phyloP scores from a whole-genome alignment of 176 grass and related monocot genomes.

The Bonia amplexicaulis region DNA sequence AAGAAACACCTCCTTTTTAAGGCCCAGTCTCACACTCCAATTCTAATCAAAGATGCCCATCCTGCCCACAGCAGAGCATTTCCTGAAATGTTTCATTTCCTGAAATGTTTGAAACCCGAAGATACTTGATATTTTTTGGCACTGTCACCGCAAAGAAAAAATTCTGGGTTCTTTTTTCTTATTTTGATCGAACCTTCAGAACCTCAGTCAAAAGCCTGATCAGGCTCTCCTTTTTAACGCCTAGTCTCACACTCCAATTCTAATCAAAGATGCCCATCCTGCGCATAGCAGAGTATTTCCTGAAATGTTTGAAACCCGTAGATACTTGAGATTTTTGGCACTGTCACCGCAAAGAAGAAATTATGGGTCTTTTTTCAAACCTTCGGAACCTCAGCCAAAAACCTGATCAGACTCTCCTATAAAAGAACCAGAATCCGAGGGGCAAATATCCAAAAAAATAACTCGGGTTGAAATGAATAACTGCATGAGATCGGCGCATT shows the following conservation, averaged over 20 bases:
- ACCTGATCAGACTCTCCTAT: neutral
- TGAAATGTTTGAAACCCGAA: neutral
- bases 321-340: neutral
- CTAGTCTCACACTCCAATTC: neutral
- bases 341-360: neutral
- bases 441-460: too few relatives aligned
- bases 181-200: too few relatives aligned
- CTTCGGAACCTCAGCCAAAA: neutral
- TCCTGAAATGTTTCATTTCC: neutral
- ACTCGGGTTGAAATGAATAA: too few relatives aligned
- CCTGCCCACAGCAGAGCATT: neutral
- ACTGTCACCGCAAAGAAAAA: neutral
- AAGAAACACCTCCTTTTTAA: neutral
- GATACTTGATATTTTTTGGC: neutral
- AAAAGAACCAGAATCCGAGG: too few relatives aligned
- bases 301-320: neutral
- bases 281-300: neutral
- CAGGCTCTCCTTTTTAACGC: neutral
- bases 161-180: neutral
- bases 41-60: neutral
- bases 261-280: neutral
- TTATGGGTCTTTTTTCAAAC: neutral
- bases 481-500: too few relatives aligned
- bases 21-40: neutral
- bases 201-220: neutral